Base-by-base conservation (phyloP, 805 yeast genomes). In the Debaryomyces castellii region DNA sequence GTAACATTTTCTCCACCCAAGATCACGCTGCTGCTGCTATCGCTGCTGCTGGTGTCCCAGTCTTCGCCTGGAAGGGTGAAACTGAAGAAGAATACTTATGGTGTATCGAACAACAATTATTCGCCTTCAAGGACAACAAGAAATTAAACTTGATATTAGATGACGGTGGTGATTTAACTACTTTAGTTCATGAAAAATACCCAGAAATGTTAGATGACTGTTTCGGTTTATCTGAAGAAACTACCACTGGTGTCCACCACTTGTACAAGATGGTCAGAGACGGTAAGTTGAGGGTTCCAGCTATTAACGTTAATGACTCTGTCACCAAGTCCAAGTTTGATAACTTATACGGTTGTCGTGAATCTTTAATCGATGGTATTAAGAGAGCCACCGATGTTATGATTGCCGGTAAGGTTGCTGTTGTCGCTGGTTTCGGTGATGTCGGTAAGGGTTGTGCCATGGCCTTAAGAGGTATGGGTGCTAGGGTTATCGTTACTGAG, bases 11-110 rank as follows among this genome's bases (percentile, higher is more conserved):
- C 86, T 91, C 98, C 62, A 92, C 99, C 58, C 99, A 92, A 81
- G 99, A 92, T 78, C 98, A 92, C 73, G 98, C 98, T 61, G 98
- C 99, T 64, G 97, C 99, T 66, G 98, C 98, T 63, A 94, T 92
- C 73, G 99, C 99, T 62, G 99, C 98, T 60, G 74, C 97, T 59
- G 99, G 99, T 78, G 95, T 92, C 50, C 98, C 99, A 68, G 99
- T 92, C 58, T 92, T 89, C 62, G 99, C 99, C 65, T 92, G 99
- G 99, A 92, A 92, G 83, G 98, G 99, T 73, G 98, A 92, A 84
- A 89, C 98, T 74, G 99, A 92, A 77, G 98, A 92, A 81, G 99
- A 92, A 81, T 94, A 92, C 84, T 69, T 82, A 68, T 92, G 99
- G 99, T 92, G 99, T 83, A 89, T 92, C 63, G 97, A 94, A 81